A percentile compares a stretch with the other conserved stretches of the same genome.
Evolutionary conservation across 2,329 filamentous ascomycete genomes (phyloP).

Genomic region (Epichloe coenophiala): DNA sequence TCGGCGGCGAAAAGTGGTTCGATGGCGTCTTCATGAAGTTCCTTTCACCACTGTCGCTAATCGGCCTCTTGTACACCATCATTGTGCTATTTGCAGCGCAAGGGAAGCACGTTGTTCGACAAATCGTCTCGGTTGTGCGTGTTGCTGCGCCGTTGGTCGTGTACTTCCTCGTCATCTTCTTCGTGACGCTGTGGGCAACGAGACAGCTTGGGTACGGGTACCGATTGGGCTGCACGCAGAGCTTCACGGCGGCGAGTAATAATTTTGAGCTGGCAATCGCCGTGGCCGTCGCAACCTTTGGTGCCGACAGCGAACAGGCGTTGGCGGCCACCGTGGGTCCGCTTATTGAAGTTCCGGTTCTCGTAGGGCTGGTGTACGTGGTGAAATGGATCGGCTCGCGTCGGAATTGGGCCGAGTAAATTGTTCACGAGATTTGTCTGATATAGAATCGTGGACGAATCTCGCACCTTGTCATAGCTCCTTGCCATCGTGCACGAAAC

Average conservation of each 20-base stretch:
- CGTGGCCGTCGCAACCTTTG: conserved; percentile 71
- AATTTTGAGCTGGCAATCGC: conserved; percentile 90
- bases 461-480: too few relatives aligned
- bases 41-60: conserved; percentile 59
- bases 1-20: conserved; percentile 48
- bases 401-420: conserved; percentile 3
- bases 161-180: conserved; percentile 69
- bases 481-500: too few relatives aligned
- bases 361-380: conserved; percentile 65
- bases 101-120: conserved; percentile 61
- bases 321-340: conserved; percentile 74
- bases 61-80: conserved; percentile 80
- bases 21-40: conserved; percentile 55
- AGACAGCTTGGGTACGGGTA: conserved; percentile 63
- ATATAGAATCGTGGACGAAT: not conserved
- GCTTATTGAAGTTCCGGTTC: conserved; percentile 72
- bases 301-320: conserved; percentile 64
- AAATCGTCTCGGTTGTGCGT: conserved; percentile 70
- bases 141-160: conserved; percentile 71
- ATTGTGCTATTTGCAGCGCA: conserved; percentile 76
- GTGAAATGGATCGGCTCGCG: conserved; percentile 4
- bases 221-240: conserved; percentile 57
- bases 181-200: conserved; percentile 48
- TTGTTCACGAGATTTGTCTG: not conserved
- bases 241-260: conserved; percentile 82